These are phyloP conservation scores for Ceratocystiopsis minuta DNA, from an alignment of 2,329 filamentous ascomycete genomes.

Conservation along the genomic window DNA sequence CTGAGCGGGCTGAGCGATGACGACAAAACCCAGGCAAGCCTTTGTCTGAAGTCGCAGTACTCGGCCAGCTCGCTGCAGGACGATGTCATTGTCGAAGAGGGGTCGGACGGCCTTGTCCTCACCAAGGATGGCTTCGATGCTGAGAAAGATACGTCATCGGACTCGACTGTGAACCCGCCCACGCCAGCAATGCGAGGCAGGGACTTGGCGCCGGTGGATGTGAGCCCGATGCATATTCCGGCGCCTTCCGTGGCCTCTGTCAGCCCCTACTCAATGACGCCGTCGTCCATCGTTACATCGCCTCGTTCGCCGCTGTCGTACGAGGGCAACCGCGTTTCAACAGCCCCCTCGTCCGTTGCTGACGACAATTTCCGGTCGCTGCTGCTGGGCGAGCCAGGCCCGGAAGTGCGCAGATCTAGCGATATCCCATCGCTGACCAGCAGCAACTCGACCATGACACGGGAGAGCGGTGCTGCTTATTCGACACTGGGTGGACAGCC, in stretches of 20 bases:
- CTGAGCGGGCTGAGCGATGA: slow-evolving; percentile 28
- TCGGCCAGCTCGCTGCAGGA: slow-evolving; percentile 34
- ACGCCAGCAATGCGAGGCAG: slow-evolving; percentile 22
- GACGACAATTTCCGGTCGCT: slow-evolving; percentile 58
- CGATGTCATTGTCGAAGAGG: slow-evolving; percentile 31
- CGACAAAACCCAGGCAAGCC: slow-evolving; percentile 17
- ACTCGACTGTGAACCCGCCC: slow-evolving; percentile 27
- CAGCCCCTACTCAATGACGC: slow-evolving; percentile 47
- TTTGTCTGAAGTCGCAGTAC: slow-evolving; percentile 27
- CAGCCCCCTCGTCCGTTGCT: slow-evolving; percentile 53
- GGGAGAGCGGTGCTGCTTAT: slow-evolving; percentile 38
- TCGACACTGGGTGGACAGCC: slow-evolving; percentile 19
- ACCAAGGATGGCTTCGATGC: slow-evolving; percentile 8
- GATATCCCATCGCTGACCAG: slow-evolving; percentile 60
- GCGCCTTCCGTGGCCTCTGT: slow-evolving; percentile 27
- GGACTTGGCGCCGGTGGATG: slow-evolving; percentile 33
- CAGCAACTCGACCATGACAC: slow-evolving; percentile 60
- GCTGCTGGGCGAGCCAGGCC: slow-evolving; percentile 55
- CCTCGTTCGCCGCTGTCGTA: slow-evolving; percentile 52
- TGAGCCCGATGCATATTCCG: slow-evolving; percentile 26
- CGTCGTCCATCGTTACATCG: slow-evolving; percentile 44
- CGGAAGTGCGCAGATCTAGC: slow-evolving; percentile 48
- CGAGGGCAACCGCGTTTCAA: slow-evolving; percentile 55
- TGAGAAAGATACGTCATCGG: slow-evolving; percentile 17
- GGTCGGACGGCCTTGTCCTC: slow-evolving; percentile 17